Conservation (phyloP, 2,329 filamentous ascomycete species). For the Zarea fungicola region DNA sequence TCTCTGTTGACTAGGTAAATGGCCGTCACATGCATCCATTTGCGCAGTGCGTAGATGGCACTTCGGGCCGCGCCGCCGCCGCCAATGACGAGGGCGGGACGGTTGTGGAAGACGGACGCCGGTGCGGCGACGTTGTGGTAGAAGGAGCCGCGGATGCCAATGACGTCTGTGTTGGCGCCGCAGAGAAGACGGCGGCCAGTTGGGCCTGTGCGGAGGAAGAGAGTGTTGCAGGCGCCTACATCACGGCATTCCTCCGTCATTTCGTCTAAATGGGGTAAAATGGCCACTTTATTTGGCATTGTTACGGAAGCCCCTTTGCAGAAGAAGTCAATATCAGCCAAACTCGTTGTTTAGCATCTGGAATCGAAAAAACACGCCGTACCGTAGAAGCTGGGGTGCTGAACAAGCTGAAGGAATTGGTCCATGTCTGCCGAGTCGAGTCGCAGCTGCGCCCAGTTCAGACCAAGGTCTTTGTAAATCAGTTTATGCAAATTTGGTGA, state of each 20-base stretch:
- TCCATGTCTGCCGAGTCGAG: constrained; percentile 48
- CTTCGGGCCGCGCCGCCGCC: constrained; percentile 74
- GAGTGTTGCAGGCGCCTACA: constrained; percentile 75
- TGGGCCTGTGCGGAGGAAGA: constrained; percentile 54
- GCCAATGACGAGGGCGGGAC: constrained; percentile 68
- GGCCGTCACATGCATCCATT: constrained; percentile 60
- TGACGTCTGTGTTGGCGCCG: constrained; percentile 77
- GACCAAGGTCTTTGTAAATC: constrained; percentile 45
- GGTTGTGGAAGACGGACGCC: constrained; percentile 45
- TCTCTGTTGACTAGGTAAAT: constrained; percentile 79
- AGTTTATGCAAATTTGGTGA: constrained; percentile 50
- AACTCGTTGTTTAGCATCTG: not conserved
- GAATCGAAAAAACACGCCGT: constrained; percentile 18
- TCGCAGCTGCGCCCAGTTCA: constrained; percentile 47
- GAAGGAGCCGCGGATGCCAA: constrained; percentile 72
- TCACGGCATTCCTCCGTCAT: constrained; percentile 67
- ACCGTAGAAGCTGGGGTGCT: constrained; percentile 58
- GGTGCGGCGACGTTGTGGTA: constrained; percentile 46
- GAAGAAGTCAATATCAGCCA: not conserved
- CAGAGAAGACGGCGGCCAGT: constrained; percentile 49
- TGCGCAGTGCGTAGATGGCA: constrained; percentile 69
- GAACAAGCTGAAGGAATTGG: constrained; percentile 45
- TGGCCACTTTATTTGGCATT: constrained; percentile 79
- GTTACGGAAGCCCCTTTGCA: constrained; percentile 62
- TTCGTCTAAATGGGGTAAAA: constrained; percentile 67